Percentiles rank a stretch among this genome's conserved stretches.
Conservation (phyloP, 192 early-diverging fungal genomes). For the Piromyces finnis region DNA sequence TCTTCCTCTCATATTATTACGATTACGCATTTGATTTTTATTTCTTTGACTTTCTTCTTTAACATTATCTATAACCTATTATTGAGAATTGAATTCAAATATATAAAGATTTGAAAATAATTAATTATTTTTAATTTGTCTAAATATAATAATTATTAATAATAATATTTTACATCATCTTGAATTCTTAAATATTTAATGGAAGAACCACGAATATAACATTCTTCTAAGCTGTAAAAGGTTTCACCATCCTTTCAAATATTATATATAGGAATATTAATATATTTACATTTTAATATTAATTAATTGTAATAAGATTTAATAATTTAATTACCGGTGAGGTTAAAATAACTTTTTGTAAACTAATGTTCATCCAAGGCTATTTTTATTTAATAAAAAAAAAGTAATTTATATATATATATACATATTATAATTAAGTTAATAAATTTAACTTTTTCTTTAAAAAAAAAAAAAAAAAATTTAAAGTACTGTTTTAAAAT, state of each 20-base stretch:
- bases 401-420: no score
- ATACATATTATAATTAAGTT: no score
- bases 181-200: conserved; percentile 29
- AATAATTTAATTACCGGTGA: conserved; percentile 35
- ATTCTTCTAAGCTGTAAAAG: conserved; percentile 81
- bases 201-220: conserved; percentile 84
- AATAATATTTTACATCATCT: no score
- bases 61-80: not conserved
- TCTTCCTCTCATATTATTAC: not conserved
- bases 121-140: no score
- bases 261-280: no score
- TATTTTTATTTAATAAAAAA: no score
- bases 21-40: not conserved
- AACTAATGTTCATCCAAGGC: conserved; percentile 85
- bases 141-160: no score
- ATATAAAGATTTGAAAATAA: no score
- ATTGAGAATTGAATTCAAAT: no score
- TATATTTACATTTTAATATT: not conserved
- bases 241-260: conserved; percentile 83
- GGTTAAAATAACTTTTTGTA: conserved; percentile 88
- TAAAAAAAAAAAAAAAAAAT: no score
- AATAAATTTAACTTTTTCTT: no score
- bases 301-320: not conserved
- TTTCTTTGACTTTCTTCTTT: not conserved
- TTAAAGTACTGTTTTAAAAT: no score